These are phyloP conservation scores for Penicillium frequentans DNA, from an alignment of 2,329 filamentous ascomycete genomes.

Conservation along the genomic window DNA sequence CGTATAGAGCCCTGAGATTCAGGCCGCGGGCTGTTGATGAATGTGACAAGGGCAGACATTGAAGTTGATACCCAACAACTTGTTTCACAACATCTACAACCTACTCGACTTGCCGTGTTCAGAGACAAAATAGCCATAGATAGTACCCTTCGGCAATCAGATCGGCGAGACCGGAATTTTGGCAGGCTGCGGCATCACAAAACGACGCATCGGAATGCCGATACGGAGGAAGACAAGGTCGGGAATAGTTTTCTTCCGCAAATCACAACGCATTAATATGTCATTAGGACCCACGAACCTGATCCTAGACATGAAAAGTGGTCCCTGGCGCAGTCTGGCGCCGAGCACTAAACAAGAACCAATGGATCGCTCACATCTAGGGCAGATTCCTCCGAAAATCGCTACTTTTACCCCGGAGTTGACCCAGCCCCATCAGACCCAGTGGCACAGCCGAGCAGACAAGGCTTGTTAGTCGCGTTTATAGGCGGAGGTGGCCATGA, in stretches of 20 bases:
- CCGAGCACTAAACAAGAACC: background rate
- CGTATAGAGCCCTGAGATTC: too few species aligned
- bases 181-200: background rate
- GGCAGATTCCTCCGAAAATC: slow-evolving; percentile 20
- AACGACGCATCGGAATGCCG: slow-evolving; percentile 18
- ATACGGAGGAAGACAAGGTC: slow-evolving; percentile 17
- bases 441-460: background rate
- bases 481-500: slow-evolving; percentile 4
- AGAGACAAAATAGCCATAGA: background rate
- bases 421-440: slow-evolving; percentile 6
- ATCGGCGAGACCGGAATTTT: slow-evolving; percentile 17
- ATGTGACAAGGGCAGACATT: background rate
- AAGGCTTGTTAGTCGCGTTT: slow-evolving; percentile 6
- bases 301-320: slow-evolving; percentile 3
- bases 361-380: slow-evolving; percentile 3
- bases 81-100: background rate
- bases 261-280: slow-evolving; percentile 12
- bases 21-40: slow-evolving; percentile 22
- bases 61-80: background rate
- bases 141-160: background rate
- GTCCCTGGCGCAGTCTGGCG: background rate
- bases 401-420: slow-evolving; percentile 22
- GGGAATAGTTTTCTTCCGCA: slow-evolving; percentile 13
- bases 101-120: background rate
- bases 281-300: slow-evolving; percentile 6